Evolutionary conservation across 768 basidiomycete genomes (phyloP).

Genomic region (Tylopilus felleus): DNA sequence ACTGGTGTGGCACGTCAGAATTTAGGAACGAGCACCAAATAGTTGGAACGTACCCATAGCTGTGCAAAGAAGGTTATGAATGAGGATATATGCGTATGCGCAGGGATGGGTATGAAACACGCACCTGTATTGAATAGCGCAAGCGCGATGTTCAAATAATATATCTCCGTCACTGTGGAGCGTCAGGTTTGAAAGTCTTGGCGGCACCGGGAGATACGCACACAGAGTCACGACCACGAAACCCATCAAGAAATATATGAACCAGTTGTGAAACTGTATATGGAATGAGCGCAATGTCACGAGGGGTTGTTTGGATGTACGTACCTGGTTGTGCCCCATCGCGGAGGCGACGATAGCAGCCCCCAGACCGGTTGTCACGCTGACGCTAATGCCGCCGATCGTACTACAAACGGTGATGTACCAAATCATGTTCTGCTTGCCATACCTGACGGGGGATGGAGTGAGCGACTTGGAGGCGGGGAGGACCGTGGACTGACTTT

Average conservation of each 20-base stretch:
- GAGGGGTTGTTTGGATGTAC: conserved; percentile 15
- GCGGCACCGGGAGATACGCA: conserved; percentile 33
- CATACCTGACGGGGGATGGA: conserved; percentile 48
- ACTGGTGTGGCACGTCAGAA: conserved; percentile 42
- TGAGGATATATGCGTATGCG: conserved; percentile 4
- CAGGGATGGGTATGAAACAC: conserved; percentile 20
- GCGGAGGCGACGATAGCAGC: conserved; percentile 82
- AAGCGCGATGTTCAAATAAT: conserved; percentile 93
- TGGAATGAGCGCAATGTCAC: not conserved
- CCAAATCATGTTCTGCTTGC: conserved; percentile 92
- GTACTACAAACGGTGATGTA: conserved; percentile 93
- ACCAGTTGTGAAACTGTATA: conserved; percentile 83
- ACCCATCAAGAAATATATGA: conserved; percentile 81
- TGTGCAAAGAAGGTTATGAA: conserved; percentile 19
- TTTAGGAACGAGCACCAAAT: not conserved
- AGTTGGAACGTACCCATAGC: conserved; percentile 58
- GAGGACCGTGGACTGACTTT: conserved; percentile 41
- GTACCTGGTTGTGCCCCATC: conserved; percentile 73
- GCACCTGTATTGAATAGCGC: conserved; percentile 90
- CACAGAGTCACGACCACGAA: conserved; percentile 83
- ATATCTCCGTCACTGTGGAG: conserved; percentile 77
- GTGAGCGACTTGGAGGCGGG: conserved; percentile 1
- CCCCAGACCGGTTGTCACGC: conserved; percentile 92
- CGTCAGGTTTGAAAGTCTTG: conserved; percentile 2
- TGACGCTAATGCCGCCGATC: conserved; percentile 94